Base-by-base conservation (phyloP, 495 filamentous ascomycete genomes). In the Xylaria curta region DNA sequence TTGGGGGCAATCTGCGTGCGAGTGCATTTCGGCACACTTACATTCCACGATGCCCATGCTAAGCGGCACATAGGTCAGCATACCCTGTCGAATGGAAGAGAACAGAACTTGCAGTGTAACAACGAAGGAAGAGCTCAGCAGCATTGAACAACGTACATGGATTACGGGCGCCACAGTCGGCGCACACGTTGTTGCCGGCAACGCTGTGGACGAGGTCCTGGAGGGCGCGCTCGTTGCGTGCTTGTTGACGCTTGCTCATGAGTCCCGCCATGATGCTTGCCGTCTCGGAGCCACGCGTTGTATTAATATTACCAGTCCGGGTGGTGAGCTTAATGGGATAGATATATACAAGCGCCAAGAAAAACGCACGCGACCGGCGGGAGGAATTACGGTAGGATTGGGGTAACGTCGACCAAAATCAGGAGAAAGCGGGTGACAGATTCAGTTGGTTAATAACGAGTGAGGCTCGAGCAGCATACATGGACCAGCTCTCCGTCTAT, bases 21-120 rank as follows among this genome's bases (percentile, higher is more conserved):
- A 68, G 65, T 66, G 59, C 33, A 15, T 26, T 61, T 67, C 69
- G 66, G 51, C 15, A 70, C 19, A 89, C 93, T 81, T 91, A 97
- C 94, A 81, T 92, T 98, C 95, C 96, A 99, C 86, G 94, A 97
- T 81, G 96, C 94, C 97, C 97, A 99, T 86, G 90, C 95, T 97
- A 77, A 54, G 71, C 70, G 63, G 70, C 51, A 64, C 58, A 75
- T 72, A 77, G 28, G 75, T 78, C 61, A 76, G 75, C 71, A 71
- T 58, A 54, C 51, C 36, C 21, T 40, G 33, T 31, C 60, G n/a
- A 26, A 36, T n/a, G 26, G 19, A 47, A 51, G 60, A 38, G 26
- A 51, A 40, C 53, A 12, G 31, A 21, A 24, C 17, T 28, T 61
- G 59, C n/a, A 26, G 70, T 68, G 65, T 47, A 60, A 42, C 68